Evolutionary conservation across 805 yeast genomes (phyloP), one percentile per base, ranked within the genome.

Genomic region (Jamesozyma rosinii): DNA sequence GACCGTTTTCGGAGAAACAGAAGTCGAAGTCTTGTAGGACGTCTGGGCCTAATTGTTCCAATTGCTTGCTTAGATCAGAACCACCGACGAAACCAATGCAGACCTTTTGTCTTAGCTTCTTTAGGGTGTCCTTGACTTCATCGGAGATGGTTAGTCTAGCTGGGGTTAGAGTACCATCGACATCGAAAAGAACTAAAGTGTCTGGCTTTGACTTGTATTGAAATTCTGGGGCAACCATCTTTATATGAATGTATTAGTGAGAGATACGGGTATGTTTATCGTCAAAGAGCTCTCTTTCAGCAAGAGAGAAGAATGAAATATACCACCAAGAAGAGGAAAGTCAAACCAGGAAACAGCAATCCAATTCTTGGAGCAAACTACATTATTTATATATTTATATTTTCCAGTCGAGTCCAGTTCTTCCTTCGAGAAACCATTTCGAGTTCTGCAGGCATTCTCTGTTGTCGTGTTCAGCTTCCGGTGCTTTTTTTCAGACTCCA

Each of bases 61-160:
- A 75, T 75, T 92, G 99, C 72, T 92, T 92, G 64, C 77, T 71
- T 59, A 92, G 79, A 66, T 92, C 97, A 42, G 94, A 81, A 57
- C 98, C 98, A 66, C 98, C 98, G 51, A 92, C 98, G 59, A 88
- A 92, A 45, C 98, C 99, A 70, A 92, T 78, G 42, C 84, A 96
- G 57, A 78, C 90, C 74, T 90, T 89, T 73, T 87, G 74, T 71
- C 96, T 83, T 63, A 92, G 77, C 54, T 81, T 77, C 48, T 67
- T 64, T 58, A 92, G 76, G 35, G 83, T 70, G 50, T 75, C 67
- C 61, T 70, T 76, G 81, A 92, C 83, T 68, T 88, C 95, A 58
- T 77, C 76, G 49, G 88, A 79, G 55, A 83, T 68, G 33, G 61
- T 65, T 64, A 81, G 76, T 74, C 99, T 87, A 44, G 98, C 97